Conservation (phyloP, 176 grass and related monocot genomes). For the Paspalum vaginatum region DNA sequence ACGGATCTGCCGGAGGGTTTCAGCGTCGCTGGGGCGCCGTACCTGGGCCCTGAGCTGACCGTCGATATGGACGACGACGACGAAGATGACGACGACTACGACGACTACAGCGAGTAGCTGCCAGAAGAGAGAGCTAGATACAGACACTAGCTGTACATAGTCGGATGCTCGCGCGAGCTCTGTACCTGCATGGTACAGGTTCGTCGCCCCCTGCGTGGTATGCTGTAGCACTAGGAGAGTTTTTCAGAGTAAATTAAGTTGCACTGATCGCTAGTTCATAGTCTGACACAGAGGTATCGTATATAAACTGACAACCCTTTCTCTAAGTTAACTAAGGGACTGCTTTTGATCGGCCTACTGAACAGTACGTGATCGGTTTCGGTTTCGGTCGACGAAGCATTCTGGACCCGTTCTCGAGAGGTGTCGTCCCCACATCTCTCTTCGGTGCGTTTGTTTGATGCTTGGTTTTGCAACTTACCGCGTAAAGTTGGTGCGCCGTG, state of each 20-base stretch:
- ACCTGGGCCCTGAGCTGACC: conserved; percentile 64
- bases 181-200: not conserved
- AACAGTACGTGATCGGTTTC: not conserved
- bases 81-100: not conserved
- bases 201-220: not conserved
- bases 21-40: conserved; percentile 61
- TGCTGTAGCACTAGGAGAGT: not conserved
- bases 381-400: too few relatives aligned
- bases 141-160: not conserved
- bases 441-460: too few relatives aligned
- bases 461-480: too few relatives aligned
- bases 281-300: not conserved
- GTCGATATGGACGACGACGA: conserved; percentile 45
- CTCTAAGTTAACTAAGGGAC: not conserved
- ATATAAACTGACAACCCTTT: not conserved
- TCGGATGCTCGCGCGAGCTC: not conserved
- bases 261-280: not conserved
- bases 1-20: conserved; percentile 60
- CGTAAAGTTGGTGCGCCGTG: too few relatives aligned
- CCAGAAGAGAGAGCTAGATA: not conserved
- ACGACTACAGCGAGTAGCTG: conserved; percentile 24
- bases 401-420: too few relatives aligned
- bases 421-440: too few relatives aligned
- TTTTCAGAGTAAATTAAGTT: not conserved
- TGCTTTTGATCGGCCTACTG: not conserved